phyloP scores from a whole-genome alignment of 2,329 filamentous ascomycete species.

The Aspergillus brunneoviolaceus region DNA sequence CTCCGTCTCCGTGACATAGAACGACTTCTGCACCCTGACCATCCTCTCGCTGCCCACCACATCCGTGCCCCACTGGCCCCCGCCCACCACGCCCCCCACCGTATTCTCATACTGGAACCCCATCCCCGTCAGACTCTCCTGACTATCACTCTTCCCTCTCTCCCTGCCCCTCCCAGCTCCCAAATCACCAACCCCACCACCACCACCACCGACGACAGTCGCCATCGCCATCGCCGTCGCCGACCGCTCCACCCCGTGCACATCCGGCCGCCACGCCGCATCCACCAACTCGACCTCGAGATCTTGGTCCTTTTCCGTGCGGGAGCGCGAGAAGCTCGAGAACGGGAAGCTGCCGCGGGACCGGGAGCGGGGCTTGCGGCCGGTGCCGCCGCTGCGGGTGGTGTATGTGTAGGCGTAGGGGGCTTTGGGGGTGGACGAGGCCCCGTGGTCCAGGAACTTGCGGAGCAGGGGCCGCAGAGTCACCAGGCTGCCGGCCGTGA shows the following conservation, averaged over 20 bases:
- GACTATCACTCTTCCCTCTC: background rate
- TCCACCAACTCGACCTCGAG: background rate
- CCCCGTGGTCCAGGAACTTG: slow-evolving; percentile 10
- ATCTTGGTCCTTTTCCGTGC: background rate
- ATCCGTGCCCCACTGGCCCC: too few species aligned
- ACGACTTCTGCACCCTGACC: background rate
- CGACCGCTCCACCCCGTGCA: background rate
- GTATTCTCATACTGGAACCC: too few species aligned
- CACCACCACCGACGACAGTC: too few species aligned
- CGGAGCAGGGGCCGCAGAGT: slow-evolving; percentile 48
- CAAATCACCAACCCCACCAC: too few species aligned
- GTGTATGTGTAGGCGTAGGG: too few species aligned
- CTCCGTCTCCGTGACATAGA: slow-evolving; percentile 19
- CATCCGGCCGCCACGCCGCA: background rate
- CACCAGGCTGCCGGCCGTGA: slow-evolving; percentile 46
- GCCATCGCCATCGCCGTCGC: background rate
- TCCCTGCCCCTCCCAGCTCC: too few species aligned
- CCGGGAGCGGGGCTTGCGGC: too few species aligned
- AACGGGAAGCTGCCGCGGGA: background rate
- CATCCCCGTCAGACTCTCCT: background rate
- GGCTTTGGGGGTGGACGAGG: background rate
- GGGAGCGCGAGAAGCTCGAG: background rate
- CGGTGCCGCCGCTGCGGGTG: too few species aligned
- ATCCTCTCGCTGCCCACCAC: background rate
- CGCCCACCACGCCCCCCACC: too few species aligned